A percentile compares a stretch with the other conserved stretches of the same genome.
Evolutionary conservation across 345 rosid genomes (phyloP).

Genomic region (Sisymbrium irio): DNA sequence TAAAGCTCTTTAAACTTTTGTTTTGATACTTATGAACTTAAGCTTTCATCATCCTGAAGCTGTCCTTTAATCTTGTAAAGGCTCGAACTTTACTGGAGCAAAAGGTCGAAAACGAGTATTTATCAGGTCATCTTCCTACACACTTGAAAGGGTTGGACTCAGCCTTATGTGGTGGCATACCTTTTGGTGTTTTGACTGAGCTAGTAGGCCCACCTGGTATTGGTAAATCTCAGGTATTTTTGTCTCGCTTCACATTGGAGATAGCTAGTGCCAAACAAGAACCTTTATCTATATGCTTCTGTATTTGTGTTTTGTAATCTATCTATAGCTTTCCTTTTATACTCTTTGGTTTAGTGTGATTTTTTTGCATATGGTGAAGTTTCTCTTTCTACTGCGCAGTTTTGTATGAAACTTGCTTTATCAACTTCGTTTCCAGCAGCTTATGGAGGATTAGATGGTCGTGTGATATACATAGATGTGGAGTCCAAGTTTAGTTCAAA

Average conservation of each 20-base stretch:
- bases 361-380: neutral
- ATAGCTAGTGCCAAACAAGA: neutral
- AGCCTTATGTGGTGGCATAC: conserved; percentile 75
- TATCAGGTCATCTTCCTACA: conserved; percentile 72
- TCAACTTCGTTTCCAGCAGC: conserved; percentile 66
- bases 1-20: conserved; percentile 19
- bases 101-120: conserved; percentile 41
- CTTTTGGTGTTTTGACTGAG: conserved; percentile 83
- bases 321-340: neutral
- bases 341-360: neutral
- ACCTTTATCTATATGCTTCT: neutral
- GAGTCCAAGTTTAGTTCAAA: conserved; percentile 83
- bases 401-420: conserved; percentile 73
- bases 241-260: no score
- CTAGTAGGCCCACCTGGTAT: conserved; percentile 86
- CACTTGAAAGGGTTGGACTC: conserved; percentile 68
- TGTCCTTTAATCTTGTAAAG: conserved; percentile 22
- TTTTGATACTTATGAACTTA: neutral
- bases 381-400: conserved; percentile 39
- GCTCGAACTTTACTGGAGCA: conserved; percentile 55
- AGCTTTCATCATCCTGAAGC: neutral
- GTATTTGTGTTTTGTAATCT: neutral
- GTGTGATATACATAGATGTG: conserved; percentile 67
- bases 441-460: conserved; percentile 79
- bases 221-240: conserved; percentile 76